Evolutionary conservation across 768 basidiomycete species (phyloP).

Genomic region (Cantharellus anzutake): DNA sequence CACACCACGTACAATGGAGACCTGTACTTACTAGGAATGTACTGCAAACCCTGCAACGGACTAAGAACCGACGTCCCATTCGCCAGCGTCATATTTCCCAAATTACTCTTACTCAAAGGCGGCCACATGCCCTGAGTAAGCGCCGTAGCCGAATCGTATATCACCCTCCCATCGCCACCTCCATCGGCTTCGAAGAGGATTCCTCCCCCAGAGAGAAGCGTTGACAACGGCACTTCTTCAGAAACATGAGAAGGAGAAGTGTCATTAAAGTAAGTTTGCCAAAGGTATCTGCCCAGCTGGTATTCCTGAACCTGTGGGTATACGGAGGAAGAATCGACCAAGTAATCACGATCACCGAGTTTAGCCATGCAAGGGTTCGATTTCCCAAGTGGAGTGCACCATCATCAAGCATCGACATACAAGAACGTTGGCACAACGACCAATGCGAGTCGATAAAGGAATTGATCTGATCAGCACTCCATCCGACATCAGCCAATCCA

Average conservation of each 20-base stretch:
- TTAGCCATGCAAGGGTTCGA: no score
- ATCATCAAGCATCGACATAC: no score
- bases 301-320: constrained; percentile 32
- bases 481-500: no score
- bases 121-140: constrained; percentile 46
- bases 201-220: constrained; percentile 38
- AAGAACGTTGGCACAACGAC: no score
- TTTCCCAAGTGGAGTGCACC: no score
- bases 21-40: constrained; percentile 40
- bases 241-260: constrained; percentile 35
- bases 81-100: constrained; percentile 32
- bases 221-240: constrained; percentile 17
- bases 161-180: constrained; percentile 50
- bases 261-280: constrained; percentile 31
- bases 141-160: constrained; percentile 44
- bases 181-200: constrained; percentile 52
- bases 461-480: no score
- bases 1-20: background rate
- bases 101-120: constrained; percentile 27
- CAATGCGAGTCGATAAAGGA: no score
- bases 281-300: constrained; percentile 34
- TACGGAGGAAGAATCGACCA: no score
- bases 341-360: no score
- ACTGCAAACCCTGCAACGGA: constrained; percentile 59
- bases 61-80: constrained; percentile 40